A percentile compares a stretch with the other conserved stretches of the same genome.
Conservation (phyloP, 179 eudicot genomes). For the Corrigiola litoralis region DNA sequence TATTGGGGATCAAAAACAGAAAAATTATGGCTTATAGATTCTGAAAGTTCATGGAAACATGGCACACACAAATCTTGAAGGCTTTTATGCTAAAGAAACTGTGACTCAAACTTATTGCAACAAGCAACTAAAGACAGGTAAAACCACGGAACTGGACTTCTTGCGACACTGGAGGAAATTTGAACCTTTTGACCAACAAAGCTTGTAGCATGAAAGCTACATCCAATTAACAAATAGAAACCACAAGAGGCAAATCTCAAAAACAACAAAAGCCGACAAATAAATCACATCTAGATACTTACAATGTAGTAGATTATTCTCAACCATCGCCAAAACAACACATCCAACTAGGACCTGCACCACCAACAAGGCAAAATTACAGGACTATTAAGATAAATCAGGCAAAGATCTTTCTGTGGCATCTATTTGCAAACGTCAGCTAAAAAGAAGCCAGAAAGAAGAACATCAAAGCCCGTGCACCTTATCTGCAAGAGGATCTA, state of each 20-base stretch:
- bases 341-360: conserved; percentile 82
- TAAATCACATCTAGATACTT: conserved; percentile 33
- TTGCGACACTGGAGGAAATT: background rate
- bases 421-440: too few species aligned
- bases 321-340: conserved; percentile 95
- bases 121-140: background rate
- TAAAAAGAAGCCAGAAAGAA: too few species aligned
- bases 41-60: too few species aligned
- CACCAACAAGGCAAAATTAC: background rate
- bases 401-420: too few species aligned
- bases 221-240: background rate
- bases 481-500: conserved; percentile 99
- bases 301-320: conserved; percentile 79
- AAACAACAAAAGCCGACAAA: background rate
- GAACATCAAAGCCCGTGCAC: conserved; percentile 27
- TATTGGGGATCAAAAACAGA: too few species aligned
- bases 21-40: too few species aligned
- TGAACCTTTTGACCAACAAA: background rate
- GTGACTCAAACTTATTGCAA: background rate
- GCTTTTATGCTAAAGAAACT: background rate
- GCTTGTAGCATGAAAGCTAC: too few species aligned
- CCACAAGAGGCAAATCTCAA: too few species aligned
- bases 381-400: background rate
- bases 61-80: too few species aligned
- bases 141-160: background rate